phyloP scores from a whole-genome alignment of 768 basidiomycete genomes.

The Pholiota microspora region DNA sequence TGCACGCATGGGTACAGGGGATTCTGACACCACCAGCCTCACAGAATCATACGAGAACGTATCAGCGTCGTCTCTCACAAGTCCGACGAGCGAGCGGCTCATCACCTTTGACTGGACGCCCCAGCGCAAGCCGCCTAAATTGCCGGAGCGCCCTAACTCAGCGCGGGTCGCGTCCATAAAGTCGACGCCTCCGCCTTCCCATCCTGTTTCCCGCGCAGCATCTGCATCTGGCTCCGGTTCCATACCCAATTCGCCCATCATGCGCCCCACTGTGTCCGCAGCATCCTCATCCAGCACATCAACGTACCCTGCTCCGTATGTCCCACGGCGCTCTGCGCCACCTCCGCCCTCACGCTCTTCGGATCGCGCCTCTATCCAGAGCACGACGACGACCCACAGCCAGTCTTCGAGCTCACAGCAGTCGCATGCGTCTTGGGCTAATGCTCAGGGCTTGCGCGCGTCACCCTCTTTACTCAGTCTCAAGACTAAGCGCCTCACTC shows the following conservation, averaged over 20 bases:
- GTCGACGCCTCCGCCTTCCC: slow-evolving; percentile 28
- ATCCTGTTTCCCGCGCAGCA: slow-evolving; percentile 22
- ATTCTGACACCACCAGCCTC: slow-evolving; percentile 55
- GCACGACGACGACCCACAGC: slow-evolving; percentile 40
- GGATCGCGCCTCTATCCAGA: slow-evolving; percentile 64
- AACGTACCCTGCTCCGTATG: slow-evolving; percentile 21
- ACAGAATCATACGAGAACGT: slow-evolving; percentile 74
- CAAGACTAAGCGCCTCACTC: slow-evolving; percentile 53
- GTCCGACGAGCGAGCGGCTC: slow-evolving; percentile 43
- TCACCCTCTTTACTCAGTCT: slow-evolving; percentile 13
- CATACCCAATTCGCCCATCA: slow-evolving; percentile 29
- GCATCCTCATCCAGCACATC: slow-evolving; percentile 32
- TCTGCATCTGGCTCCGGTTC: slow-evolving; percentile 24
- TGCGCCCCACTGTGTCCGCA: slow-evolving; percentile 30
- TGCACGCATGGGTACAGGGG: slow-evolving; percentile 24
- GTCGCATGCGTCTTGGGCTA: slow-evolving; percentile 8
- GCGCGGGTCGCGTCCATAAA: slow-evolving; percentile 21
- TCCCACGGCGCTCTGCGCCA: slow-evolving; percentile 40
- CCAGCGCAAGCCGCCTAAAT: slow-evolving; percentile 39
- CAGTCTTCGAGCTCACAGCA: slow-evolving; percentile 31
- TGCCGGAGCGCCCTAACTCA: slow-evolving; percentile 46
- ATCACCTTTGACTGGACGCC: slow-evolving; percentile 51
- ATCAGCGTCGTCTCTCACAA: slow-evolving; percentile 50
- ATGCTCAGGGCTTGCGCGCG: background rate
- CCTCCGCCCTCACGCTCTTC: slow-evolving; percentile 49